phyloP scores from a whole-genome alignment of 345 rosid genomes.

The Combretum micranthum region DNA sequence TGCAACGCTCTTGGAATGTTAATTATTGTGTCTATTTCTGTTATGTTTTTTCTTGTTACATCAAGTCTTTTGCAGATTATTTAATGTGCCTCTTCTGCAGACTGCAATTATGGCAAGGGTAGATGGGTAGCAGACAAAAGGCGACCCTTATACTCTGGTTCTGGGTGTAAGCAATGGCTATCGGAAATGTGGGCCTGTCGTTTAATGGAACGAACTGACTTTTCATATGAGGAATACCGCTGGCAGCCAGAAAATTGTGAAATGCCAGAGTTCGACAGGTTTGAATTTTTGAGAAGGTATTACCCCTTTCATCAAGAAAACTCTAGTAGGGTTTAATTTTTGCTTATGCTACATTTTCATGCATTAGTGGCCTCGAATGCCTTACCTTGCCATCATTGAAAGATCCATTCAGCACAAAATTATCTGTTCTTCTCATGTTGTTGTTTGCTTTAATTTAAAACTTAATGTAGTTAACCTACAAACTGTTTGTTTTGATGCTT shows the following conservation, averaged over 20 bases:
- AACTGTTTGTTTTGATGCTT: neutral
- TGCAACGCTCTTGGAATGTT: neutral
- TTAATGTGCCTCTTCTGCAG: slow-evolving; percentile 25
- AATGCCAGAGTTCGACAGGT: slow-evolving; percentile 52
- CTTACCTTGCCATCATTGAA: no score
- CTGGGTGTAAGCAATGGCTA: slow-evolving; percentile 60
- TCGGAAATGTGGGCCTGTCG: slow-evolving; percentile 75
- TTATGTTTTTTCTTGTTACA: slow-evolving; percentile 2
- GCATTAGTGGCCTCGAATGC: no score
- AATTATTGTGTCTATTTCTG: neutral
- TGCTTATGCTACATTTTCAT: no score
- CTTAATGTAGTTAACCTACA: no score
- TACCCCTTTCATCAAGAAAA: neutral
- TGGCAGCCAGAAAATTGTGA: slow-evolving; percentile 80
- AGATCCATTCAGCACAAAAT: no score
- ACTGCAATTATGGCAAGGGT: slow-evolving; percentile 64
- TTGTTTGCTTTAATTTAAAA: no score
- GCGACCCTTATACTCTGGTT: slow-evolving; percentile 60
- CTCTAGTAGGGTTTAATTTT: neutral
- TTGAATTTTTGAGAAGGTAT: slow-evolving; percentile 59
- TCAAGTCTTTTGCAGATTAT: neutral
- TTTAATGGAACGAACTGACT: slow-evolving; percentile 49
- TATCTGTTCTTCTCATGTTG: no score
- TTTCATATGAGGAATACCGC: slow-evolving; percentile 61
- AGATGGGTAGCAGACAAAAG: slow-evolving; percentile 48